phyloP scores from a whole-genome alignment of 202 grass and related monocot species.

The Elaeis oleifera region DNA sequence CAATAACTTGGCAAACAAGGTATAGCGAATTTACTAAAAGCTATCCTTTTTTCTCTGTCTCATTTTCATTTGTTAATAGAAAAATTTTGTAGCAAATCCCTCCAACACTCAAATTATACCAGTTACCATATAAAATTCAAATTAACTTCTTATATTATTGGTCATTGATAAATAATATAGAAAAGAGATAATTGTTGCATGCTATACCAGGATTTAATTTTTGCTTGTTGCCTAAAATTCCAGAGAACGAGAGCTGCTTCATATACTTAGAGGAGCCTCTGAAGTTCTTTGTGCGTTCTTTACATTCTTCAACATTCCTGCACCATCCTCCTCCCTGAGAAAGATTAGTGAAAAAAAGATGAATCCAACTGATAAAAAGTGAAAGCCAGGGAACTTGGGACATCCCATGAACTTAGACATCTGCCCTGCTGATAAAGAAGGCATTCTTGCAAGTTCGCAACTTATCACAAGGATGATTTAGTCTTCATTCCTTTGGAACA shows the following conservation, averaged over 20 bases:
- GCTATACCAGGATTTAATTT: conserved; percentile 50
- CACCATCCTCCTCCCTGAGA: conserved; percentile 81
- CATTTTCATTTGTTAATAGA: too few species aligned
- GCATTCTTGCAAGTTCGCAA: too few species aligned
- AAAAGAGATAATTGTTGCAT: not conserved
- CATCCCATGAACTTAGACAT: not conserved
- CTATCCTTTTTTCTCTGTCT: too few species aligned
- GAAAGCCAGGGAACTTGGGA: not conserved
- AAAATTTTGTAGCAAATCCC: too few species aligned
- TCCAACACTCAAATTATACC: too few species aligned
- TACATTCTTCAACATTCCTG: conserved; percentile 51
- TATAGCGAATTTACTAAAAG: too few species aligned
- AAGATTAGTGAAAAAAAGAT: too few species aligned
- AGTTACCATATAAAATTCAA: not conserved
- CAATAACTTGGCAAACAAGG: too few species aligned
- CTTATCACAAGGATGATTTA: too few species aligned
- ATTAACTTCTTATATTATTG: not conserved
- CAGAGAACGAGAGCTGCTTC: conserved; percentile 53
- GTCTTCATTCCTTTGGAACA: not conserved
- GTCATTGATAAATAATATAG: not conserved
- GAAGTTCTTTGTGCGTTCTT: conserved; percentile 32
- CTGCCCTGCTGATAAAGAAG: too few species aligned
- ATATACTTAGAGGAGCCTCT: conserved; percentile 70
- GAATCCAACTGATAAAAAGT: too few species aligned
- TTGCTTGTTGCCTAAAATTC: conserved; percentile 50